Conservation (phyloP, 2,329 filamentous ascomycete genomes). For the Colletotrichum sp. region DNA sequence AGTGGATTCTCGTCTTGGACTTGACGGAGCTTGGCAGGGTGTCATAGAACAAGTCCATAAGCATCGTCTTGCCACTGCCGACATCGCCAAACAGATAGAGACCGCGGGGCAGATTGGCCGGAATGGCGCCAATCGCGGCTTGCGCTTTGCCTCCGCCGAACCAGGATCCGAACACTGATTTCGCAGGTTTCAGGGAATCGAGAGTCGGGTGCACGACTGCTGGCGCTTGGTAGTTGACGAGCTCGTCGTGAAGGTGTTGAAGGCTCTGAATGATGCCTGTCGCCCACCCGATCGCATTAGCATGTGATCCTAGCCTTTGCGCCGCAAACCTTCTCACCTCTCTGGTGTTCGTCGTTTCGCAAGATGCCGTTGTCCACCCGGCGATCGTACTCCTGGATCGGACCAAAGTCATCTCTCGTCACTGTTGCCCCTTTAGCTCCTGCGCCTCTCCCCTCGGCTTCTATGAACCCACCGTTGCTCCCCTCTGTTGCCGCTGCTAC, state of each 20-base stretch:
- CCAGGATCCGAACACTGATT: constrained; percentile 63
- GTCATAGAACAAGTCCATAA: constrained; percentile 98
- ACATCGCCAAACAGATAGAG: constrained; percentile 97
- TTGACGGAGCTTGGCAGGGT: constrained; percentile 81
- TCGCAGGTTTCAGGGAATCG: constrained; percentile 66
- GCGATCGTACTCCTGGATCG: constrained; percentile 86
- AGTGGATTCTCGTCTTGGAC: constrained; percentile 92
- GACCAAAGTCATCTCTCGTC: constrained; percentile 58
- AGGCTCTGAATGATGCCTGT: constrained; percentile 86
- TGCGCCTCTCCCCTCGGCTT: background rate
- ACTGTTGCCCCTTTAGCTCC: constrained; percentile 1
- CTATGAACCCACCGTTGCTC: background rate
- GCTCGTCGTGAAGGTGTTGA: constrained; percentile 86
- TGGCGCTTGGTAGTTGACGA: constrained; percentile 75
- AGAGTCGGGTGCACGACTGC: constrained; percentile 78
- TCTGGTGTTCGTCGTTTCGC: constrained; percentile 88
- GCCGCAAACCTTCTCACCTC: constrained; percentile 59
- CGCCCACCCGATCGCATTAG: background rate
- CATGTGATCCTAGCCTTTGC: background rate
- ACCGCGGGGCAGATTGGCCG: constrained; percentile 80
- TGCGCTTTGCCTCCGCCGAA: constrained; percentile 56
- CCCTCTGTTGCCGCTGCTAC: constrained; percentile 8
- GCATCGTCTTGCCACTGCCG: constrained; percentile 97
- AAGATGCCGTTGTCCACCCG: constrained; percentile 77
- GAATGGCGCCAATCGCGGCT: constrained; percentile 58